Evolutionary conservation across 2,329 filamentous ascomycete species (phyloP).

Genomic region (Fusarium duplospermum): DNA sequence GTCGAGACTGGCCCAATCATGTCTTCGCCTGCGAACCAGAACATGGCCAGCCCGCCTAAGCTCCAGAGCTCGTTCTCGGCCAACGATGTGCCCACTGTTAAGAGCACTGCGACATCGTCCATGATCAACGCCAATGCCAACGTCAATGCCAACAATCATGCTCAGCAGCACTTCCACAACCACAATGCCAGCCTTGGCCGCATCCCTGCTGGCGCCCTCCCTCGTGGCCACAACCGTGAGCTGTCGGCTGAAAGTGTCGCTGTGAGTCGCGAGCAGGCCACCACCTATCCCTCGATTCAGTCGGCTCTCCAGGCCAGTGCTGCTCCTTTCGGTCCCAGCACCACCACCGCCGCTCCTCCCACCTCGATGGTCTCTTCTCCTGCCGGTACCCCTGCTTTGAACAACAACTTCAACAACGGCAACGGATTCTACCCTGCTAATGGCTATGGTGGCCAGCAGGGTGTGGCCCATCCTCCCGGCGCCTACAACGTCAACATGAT

Average conservation of each 20-base stretch:
- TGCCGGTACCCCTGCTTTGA: constrained; percentile 36
- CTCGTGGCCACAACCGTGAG: constrained; percentile 79
- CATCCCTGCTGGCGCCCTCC: constrained; percentile 75
- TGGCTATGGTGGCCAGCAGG: constrained; percentile 46
- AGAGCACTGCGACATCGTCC: constrained; percentile 68
- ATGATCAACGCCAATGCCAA: constrained; percentile 60
- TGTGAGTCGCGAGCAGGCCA: constrained; percentile 57
- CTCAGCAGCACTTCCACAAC: constrained; percentile 75
- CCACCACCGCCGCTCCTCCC: constrained; percentile 45
- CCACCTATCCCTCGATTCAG: constrained; percentile 69
- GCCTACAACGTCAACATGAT: constrained; percentile 62
- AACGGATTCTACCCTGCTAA: constrained; percentile 49
- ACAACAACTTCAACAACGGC: constrained; percentile 45
- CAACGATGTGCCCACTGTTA: constrained; percentile 88
- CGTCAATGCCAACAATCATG: constrained; percentile 67
- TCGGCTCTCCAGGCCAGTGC: constrained; percentile 85
- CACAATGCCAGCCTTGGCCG: constrained; percentile 87
- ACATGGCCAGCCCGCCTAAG: constrained; percentile 75
- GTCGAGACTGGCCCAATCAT: constrained; percentile 54
- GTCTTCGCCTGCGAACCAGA: constrained; percentile 61
- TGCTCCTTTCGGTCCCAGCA: constrained; percentile 78
- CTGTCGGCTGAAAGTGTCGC: constrained; percentile 65
- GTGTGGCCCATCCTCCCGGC: constrained; percentile 41
- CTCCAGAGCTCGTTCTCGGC: constrained; percentile 90
- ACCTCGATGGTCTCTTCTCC: constrained; percentile 44